Conservation (phyloP, 1,284 basidiomycete genomes). For the Ustilago sp. region DNA sequence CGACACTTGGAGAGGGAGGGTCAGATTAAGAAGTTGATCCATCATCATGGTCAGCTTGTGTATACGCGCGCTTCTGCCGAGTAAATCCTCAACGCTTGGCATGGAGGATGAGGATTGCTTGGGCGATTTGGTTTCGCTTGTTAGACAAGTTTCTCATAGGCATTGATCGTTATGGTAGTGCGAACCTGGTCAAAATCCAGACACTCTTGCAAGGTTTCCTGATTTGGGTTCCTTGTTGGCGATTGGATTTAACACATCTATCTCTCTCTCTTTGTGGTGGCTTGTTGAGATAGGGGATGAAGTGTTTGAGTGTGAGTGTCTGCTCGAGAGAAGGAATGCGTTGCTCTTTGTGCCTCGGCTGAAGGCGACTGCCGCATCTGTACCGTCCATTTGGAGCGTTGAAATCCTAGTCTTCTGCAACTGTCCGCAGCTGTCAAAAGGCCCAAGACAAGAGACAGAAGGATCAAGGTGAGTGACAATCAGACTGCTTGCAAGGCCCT, state of each 20-base stretch:
- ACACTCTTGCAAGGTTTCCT: too few relatives aligned
- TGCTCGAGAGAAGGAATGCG: too few relatives aligned
- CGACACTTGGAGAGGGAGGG: constrained; percentile 93
- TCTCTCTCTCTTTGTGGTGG: too few relatives aligned
- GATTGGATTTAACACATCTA: too few relatives aligned
- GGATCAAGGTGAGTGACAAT: neutral
- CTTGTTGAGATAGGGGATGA: too few relatives aligned
- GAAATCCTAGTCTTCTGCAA: constrained; percentile 28
- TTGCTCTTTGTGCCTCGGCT: too few relatives aligned
- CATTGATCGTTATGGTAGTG: too few relatives aligned
- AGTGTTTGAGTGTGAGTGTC: too few relatives aligned
- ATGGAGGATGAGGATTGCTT: neutral
- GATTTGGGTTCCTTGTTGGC: too few relatives aligned
- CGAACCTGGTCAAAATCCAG: too few relatives aligned
- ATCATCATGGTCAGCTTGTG: constrained; percentile 92
- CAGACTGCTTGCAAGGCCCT: neutral
- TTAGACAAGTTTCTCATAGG: neutral
- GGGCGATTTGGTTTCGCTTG: neutral
- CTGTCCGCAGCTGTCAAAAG: constrained; percentile 28
- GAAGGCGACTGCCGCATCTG: too few relatives aligned
- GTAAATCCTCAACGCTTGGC: constrained; percentile 24
- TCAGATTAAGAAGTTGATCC: constrained; percentile 94
- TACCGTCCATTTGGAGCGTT: too few relatives aligned
- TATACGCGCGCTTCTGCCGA: constrained; percentile 74
- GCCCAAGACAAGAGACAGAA: neutral